A percentile compares a stretch with the other conserved stretches of the same genome.
These are phyloP conservation scores for Fereydounia khargensis DNA, from an alignment of 1,284 basidiomycete species.

Conservation along the genomic window DNA sequence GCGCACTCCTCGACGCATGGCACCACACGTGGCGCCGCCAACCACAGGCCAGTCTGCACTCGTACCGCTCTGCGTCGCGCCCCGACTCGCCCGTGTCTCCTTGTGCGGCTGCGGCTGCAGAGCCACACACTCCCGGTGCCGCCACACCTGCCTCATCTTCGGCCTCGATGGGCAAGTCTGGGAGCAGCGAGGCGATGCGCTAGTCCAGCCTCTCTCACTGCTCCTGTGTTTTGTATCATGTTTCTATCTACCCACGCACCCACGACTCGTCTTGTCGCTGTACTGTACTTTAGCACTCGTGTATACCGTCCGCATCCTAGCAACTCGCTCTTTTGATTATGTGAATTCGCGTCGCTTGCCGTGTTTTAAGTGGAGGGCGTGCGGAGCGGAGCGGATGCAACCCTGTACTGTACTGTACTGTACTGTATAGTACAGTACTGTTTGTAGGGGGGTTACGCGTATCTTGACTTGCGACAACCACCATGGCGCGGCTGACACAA, in stretches of 20 bases:
- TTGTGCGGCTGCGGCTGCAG: too few species aligned
- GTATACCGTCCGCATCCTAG: neutral
- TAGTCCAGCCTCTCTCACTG: neutral
- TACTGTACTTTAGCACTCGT: too few species aligned
- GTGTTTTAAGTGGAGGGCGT: too few species aligned
- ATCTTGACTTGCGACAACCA: neutral
- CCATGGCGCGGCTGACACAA: constrained; percentile 11
- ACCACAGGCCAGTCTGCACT: neutral
- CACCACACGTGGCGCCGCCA: constrained; percentile 2
- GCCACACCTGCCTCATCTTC: neutral
- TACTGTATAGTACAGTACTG: too few species aligned
- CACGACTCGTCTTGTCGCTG: too few species aligned
- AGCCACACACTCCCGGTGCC: too few species aligned
- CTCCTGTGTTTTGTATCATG: too few species aligned
- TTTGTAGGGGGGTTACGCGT: neutral
- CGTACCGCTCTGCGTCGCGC: neutral
- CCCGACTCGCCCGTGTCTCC: neutral
- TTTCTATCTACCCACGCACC: too few species aligned
- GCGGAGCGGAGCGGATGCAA: too few species aligned
- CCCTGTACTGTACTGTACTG: too few species aligned
- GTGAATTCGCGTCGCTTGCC: neutral
- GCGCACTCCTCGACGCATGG: constrained; percentile 9
- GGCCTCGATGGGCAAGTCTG: neutral
- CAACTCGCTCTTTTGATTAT: neutral
- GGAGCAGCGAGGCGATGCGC: neutral